A percentile compares a stretch with the other conserved stretches of the same genome.
Evolutionary conservation across 129 eudicot genomes (phyloP).

Genomic region (Heracleum sosnowskyi): DNA sequence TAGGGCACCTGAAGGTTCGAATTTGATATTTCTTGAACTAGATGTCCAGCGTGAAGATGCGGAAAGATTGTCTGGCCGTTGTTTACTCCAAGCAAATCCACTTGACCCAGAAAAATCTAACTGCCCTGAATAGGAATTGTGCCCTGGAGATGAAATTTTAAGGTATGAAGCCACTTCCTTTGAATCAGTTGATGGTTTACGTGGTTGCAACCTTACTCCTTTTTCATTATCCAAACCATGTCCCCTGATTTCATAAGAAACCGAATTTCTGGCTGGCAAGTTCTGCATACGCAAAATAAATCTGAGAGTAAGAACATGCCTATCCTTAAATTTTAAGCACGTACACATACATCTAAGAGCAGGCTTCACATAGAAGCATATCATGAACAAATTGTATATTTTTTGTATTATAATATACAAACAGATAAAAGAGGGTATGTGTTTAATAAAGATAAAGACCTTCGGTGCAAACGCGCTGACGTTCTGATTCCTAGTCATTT

Average conservation of each 20-base stretch:
- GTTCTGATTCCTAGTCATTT: slow-evolving; percentile 46
- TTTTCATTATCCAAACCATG: slow-evolving; percentile 19
- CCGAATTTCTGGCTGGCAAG: slow-evolving; percentile 39
- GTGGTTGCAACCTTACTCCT: slow-evolving; percentile 44
- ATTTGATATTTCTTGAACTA: slow-evolving; percentile 61
- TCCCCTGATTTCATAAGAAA: slow-evolving; percentile 32
- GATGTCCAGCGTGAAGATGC: slow-evolving; percentile 60
- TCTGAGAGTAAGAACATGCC: slow-evolving; percentile 6
- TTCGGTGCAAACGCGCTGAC: slow-evolving; percentile 56
- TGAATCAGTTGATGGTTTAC: slow-evolving; percentile 27
- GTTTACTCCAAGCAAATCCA: slow-evolving; percentile 95
- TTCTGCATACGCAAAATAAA: slow-evolving; percentile 29
- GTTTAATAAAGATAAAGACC: slow-evolving; percentile 32
- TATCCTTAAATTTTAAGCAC: not conserved
- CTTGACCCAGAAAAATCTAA: slow-evolving; percentile 82
- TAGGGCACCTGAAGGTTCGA: slow-evolving; percentile 46
- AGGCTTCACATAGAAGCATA: not conserved
- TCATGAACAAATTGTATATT: not conserved
- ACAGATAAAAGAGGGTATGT: slow-evolving; percentile 11
- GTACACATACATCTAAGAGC: not conserved
- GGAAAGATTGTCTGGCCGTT: slow-evolving; percentile 45
- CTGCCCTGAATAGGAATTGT: slow-evolving; percentile 64
- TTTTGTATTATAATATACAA: not conserved
- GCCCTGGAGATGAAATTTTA: slow-evolving; percentile 64
- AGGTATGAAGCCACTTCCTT: slow-evolving; percentile 48